Base-by-base conservation (phyloP, 805 yeast genomes). In the Candida coleopterorum region DNA sequence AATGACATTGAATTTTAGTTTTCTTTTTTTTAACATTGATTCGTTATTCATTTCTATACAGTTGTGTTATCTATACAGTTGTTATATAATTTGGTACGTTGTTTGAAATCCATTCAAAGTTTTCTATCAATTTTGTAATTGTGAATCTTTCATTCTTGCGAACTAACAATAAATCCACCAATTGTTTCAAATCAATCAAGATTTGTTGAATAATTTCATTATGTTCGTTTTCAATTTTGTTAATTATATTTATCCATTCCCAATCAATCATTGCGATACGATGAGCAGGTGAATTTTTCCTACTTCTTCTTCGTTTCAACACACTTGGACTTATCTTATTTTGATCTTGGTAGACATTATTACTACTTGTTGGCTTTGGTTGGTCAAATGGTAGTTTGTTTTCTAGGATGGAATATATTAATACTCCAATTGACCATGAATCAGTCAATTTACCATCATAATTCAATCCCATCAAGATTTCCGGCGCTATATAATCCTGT, bases 401-500 rank as follows among this genome's bases (percentile, higher is more conserved):
- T 50, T 93, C 98, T 49, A 93, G 57, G 18, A 90, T 62, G 1
- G 94, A 77, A 52, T 88, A 93, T 1, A 89, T 60, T n/a, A 89
- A 65, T 3, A 93, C 97, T 2, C 98, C 98, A 8, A 89, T 58
- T 1, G 97, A 86, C 99, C 99, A 93, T 14, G 89, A 69, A 56
- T 93, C 99, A 33, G 93, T 82, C 45, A 85, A 78, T 35, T 84
- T 74, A 9, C 99, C 99, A 50, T 90, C 90, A 53, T 93, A 93
- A 6, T 87, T 82, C 38, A 85, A 69, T 1, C 97, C 97, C 77
- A 93, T 76, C 25, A 93, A 64, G 17, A 93, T 62, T 53, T 93
- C 99, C 0, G 98, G 99, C 0, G 96, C 82, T 6, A 93, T 95
- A 50, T 93, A 93, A 55, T 93, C 98, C 44, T 86, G 96, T 1